A percentile compares a stretch with the other conserved stretches of the same genome.
phyloP scores from a whole-genome alignment of 2,329 filamentous ascomycete species.

The Phaeoacremonium minimum region DNA sequence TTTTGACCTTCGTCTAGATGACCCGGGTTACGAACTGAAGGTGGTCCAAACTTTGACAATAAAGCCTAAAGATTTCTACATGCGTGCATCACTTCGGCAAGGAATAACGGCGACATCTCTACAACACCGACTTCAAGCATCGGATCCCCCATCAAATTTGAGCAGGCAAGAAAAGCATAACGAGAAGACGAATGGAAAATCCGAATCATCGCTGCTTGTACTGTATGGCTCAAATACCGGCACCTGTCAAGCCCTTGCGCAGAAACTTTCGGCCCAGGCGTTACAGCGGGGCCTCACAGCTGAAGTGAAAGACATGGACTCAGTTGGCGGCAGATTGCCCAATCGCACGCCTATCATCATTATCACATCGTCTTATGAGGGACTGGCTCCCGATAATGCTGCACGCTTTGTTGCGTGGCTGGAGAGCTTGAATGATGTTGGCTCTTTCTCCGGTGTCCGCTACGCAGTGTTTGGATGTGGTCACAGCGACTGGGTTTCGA shows the following conservation, averaged over 20 bases:
- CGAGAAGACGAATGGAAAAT: constrained; percentile 6
- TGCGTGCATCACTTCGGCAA: constrained; percentile 5
- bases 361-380: constrained; percentile 54
- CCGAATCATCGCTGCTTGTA: constrained; percentile 41
- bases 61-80: constrained; percentile 26
- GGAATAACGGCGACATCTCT: neutral
- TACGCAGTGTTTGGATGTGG: constrained; percentile 57
- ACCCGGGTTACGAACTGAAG: constrained; percentile 34
- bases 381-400: constrained; percentile 53
- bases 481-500: constrained; percentile 30
- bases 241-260: constrained; percentile 52
- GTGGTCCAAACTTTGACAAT: constrained; percentile 38
- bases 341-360: constrained; percentile 45
- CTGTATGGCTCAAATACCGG: constrained; percentile 55
- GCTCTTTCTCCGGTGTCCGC: constrained; percentile 36
- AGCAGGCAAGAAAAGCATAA: too few species aligned
- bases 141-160: constrained; percentile 3
- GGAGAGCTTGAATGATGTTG: constrained; percentile 25
- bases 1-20: constrained; percentile 35
- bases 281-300: constrained; percentile 38
- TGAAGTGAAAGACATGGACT: constrained; percentile 40
- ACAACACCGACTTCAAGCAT: neutral
- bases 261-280: constrained; percentile 42
- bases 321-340: constrained; percentile 42
- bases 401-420: constrained; percentile 52